Percentiles rank a stretch among this genome's conserved stretches.
These are phyloP conservation scores for Salvia sclarea DNA, from an alignment of 305 asterid genomes.

Conservation along the genomic window DNA sequence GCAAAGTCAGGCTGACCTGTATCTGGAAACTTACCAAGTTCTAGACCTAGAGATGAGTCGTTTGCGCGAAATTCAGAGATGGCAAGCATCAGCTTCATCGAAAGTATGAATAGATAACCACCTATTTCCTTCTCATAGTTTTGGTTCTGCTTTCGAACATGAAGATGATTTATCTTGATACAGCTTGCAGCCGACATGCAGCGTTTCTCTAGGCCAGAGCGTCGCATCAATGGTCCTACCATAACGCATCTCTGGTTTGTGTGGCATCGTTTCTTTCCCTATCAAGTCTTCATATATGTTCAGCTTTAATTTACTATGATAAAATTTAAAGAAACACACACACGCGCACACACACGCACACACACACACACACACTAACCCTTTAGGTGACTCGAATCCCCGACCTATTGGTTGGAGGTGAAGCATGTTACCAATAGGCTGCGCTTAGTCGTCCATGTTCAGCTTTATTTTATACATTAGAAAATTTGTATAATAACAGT, in stretches of 20 bases:
- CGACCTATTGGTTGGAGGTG: too few species aligned
- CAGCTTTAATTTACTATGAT: slow-evolving; percentile 1
- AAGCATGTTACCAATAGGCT: too few species aligned
- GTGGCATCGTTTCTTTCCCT: slow-evolving; percentile 10
- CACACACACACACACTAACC: too few species aligned
- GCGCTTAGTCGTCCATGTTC: too few species aligned
- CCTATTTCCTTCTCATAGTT: slow-evolving; percentile 15
- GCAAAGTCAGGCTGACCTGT: slow-evolving; percentile 95
- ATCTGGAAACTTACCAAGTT: slow-evolving; percentile 97
- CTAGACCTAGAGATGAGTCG: slow-evolving; percentile 98
- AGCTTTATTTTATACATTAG: neutral
- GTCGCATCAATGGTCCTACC: slow-evolving; percentile 97
- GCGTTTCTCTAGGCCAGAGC: slow-evolving; percentile 97
- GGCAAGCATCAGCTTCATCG: slow-evolving; percentile 97
- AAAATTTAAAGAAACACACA: too few species aligned
- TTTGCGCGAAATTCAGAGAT: slow-evolving; percentile 89
- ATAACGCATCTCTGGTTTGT: slow-evolving; percentile 93
- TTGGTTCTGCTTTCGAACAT: slow-evolving; percentile 34
- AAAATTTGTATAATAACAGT: neutral
- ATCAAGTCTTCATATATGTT: slow-evolving; percentile 24
- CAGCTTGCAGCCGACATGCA: slow-evolving; percentile 99
- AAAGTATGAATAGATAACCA: slow-evolving; percentile 51
- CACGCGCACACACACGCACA: too few species aligned
- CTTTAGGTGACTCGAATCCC: too few species aligned
- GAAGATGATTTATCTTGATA: slow-evolving; percentile 38